These are phyloP conservation scores for Ceratocystis albifundus DNA, from an alignment of 2,329 filamentous ascomycete species.

Conservation along the genomic window DNA sequence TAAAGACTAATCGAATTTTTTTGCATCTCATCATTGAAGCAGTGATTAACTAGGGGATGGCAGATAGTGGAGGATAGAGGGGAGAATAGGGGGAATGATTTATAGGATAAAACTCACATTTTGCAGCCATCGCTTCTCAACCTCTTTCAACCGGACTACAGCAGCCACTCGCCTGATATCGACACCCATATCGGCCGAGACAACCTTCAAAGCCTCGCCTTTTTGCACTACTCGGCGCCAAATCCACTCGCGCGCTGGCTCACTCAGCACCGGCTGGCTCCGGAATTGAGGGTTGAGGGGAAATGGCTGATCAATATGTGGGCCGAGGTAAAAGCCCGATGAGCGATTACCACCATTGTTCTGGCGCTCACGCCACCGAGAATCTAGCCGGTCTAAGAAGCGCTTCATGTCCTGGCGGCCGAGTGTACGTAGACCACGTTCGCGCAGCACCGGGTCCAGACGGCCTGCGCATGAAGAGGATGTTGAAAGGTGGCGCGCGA, in stretches of 20 bases:
- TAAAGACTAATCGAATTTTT: conserved; percentile 99
- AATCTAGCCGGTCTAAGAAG: conserved; percentile 23
- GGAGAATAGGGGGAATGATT: conserved; percentile 5
- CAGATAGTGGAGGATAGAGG: background rate
- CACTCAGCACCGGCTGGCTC: conserved; percentile 61
- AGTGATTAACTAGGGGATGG: too few relatives aligned
- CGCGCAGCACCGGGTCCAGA: conserved; percentile 18
- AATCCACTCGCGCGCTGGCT: conserved; percentile 60
- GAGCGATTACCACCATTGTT: conserved; percentile 18
- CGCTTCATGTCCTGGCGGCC: conserved; percentile 22
- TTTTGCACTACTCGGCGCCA: conserved; percentile 55
- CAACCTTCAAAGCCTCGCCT: conserved; percentile 58
- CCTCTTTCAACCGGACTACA: conserved; percentile 71
- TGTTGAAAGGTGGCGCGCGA: conserved; percentile 3
- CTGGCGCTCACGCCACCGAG: conserved; percentile 23
- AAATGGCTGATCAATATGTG: conserved; percentile 47
- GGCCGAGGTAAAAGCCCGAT: conserved; percentile 33
- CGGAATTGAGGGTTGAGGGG: conserved; percentile 61
- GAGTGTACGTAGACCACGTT: conserved; percentile 19
- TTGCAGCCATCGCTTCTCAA: conserved; percentile 66
- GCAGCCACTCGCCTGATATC: conserved; percentile 77
- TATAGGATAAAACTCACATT: conserved; percentile 49
- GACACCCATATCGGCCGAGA: conserved; percentile 65
- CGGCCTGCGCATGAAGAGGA: conserved; percentile 14
- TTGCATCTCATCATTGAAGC: conserved; percentile 44